Evolutionary conservation across 768 basidiomycete species (phyloP).

Genomic region (Suillus hirtellus): DNA sequence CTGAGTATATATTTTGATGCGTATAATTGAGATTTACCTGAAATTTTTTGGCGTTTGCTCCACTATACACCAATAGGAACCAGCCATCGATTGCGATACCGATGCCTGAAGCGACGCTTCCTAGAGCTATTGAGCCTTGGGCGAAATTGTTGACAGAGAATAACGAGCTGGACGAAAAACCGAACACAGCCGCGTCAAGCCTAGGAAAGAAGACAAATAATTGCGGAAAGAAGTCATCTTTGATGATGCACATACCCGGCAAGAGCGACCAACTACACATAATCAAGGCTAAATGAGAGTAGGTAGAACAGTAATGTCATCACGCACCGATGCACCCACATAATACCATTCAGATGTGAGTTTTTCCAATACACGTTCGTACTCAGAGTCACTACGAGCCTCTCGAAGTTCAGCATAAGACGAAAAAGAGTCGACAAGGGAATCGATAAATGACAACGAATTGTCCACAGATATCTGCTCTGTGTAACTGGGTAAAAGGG

Average conservation of each 20-base stretch:
- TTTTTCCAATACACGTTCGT: conserved; percentile 47
- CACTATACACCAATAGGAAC: conserved; percentile 65
- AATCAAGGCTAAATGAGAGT: not conserved
- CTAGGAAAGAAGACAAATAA: conserved; percentile 18
- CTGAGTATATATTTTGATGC: not conserved
- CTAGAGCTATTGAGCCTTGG: conserved; percentile 53
- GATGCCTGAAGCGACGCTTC: conserved; percentile 60
- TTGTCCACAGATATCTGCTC: conserved; percentile 38
- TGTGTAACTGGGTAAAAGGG: conserved; percentile 44
- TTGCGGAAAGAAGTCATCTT: conserved; percentile 9
- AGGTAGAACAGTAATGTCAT: not conserved
- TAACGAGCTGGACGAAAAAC: conserved; percentile 53
- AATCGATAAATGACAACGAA: conserved; percentile 33
- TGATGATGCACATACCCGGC: conserved; percentile 45
- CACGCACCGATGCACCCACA: conserved; percentile 58
- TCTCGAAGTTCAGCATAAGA: conserved; percentile 56
- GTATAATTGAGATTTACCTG: conserved; percentile 39
- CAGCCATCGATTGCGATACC: conserved; percentile 65
- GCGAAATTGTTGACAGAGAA: conserved; percentile 52
- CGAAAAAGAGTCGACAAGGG: conserved; percentile 50
- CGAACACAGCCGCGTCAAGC: conserved; percentile 59
- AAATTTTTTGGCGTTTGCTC: conserved; percentile 52
- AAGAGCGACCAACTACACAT: conserved; percentile 53
- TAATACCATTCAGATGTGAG: conserved; percentile 66
- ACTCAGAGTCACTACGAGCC: conserved; percentile 42